Evolutionary conservation across 306 rosid genomes (phyloP), one percentile per base, ranked within the genome.

Genomic region (Citrullus mucosospermus): DNA sequence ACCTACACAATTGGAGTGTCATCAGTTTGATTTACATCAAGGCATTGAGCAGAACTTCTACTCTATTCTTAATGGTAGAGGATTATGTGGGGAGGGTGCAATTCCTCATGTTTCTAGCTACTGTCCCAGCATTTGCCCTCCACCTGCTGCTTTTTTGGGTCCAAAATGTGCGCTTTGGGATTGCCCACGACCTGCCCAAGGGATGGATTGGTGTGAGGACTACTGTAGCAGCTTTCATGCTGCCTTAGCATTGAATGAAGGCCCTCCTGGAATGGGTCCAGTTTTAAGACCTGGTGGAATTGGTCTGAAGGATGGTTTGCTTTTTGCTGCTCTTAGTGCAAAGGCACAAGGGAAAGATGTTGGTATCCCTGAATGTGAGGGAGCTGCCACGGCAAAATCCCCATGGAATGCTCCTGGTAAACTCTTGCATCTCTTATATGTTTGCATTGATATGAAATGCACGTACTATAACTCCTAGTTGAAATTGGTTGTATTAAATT

Each of bases 111-210:
- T 85, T 59, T 84, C 97, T 65, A 88, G 88, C 87, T 94, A 89
- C 82, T 89, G 93, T 32, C 99, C 96, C 32, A 92, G 90, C 80
- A 80, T 87, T 80, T 92, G 92, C 81, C 97, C 93, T 83, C 97
- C 96, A 20, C 99, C 99, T 53, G 93, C 97, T 63, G 99, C 97
- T 75, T 95, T 95, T 89, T 83, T 95, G 61, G 97, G 99, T 85
- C 97, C 97, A 78, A 92, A 89, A 75, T 95, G 99, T 84, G 96
- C 99, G 0, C 99, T 95, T 69, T 95, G 99, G 99, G 99, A 95
- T 84, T 95, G 97, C 81, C 96, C 99, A 54, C 88, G 97, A 83
- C 98, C 98, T 70, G 97, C 96, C 79, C 93, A 92, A 82, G 88
- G 91, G 80, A 46, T 91, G 87, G 97, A 89, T 82, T 95, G 97